A percentile compares a stretch with the other conserved stretches of the same genome.
These are phyloP conservation scores for Amanita exitialis DNA, from an alignment of 768 basidiomycete species.

Conservation along the genomic window DNA sequence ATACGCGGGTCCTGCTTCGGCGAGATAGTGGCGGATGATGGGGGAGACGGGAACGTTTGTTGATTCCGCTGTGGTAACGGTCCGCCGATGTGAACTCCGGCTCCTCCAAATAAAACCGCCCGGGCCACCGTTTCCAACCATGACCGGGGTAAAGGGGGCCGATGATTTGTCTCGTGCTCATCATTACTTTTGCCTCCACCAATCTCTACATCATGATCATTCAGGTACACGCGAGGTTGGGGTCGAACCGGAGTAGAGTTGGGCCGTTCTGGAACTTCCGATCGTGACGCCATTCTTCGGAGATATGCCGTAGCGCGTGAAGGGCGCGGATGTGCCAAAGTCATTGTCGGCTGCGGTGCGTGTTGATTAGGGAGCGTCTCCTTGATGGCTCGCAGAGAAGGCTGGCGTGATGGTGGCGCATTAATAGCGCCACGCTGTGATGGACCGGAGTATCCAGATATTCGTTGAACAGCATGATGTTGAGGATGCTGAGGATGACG, in stretches of 20 bases:
- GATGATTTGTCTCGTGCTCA: conserved; percentile 19
- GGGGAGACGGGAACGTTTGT: not conserved
- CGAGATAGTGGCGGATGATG: conserved; percentile 4
- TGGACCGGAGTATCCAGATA: not conserved
- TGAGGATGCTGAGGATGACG: not conserved
- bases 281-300: conserved; percentile 61
- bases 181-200: conserved; percentile 15
- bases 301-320: conserved; percentile 59
- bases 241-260: conserved; percentile 19
- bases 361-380: not conserved
- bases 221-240: conserved; percentile 15
- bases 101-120: conserved; percentile 47
- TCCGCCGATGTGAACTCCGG: conserved; percentile 35
- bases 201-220: conserved; percentile 17
- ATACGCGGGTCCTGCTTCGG: not conserved
- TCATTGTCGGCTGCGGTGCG: conserved; percentile 1
- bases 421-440: not conserved
- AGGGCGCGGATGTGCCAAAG: conserved; percentile 26
- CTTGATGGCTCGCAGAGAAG: not conserved
- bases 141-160: conserved; percentile 53
- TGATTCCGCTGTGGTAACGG: conserved; percentile 15
- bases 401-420: not conserved
- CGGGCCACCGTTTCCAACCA: conserved; percentile 67
- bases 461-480: conserved; percentile 1
- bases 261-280: conserved; percentile 29